phyloP scores from a whole-genome alignment of 1,284 basidiomycete genomes.

The Neonothopanus nambi region DNA sequence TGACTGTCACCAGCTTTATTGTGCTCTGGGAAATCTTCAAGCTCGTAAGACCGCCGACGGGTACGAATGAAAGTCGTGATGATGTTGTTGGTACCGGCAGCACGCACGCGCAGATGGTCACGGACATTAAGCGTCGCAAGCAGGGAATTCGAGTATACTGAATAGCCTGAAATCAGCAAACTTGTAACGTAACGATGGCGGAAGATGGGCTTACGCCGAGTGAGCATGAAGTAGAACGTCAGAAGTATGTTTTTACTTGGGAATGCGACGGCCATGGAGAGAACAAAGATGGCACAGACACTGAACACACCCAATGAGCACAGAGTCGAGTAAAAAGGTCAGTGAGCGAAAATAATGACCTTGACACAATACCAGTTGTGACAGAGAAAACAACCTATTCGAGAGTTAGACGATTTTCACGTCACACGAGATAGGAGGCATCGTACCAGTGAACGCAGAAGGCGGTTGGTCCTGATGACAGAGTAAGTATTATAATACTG shows the following conservation, averaged over 20 bases:
- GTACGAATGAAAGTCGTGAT: constrained; percentile 3
- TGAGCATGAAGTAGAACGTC: constrained; percentile 13
- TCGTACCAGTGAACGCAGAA: constrained; percentile 5
- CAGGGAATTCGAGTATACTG: constrained; percentile 14
- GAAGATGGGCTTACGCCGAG: constrained; percentile 6
- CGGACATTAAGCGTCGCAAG: constrained; percentile 14
- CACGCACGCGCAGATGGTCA: constrained; percentile 8
- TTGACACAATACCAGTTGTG: no score
- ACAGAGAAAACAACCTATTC: no score
- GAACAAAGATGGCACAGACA: constrained; percentile 13
- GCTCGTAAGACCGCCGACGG: neutral
- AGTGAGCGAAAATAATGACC: no score
- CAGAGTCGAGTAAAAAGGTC: no score
- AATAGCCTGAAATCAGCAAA: no score
- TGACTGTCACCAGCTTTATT: neutral
- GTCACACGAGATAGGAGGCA: no score
- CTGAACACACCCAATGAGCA: neutral
- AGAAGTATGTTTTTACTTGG: constrained; percentile 10
- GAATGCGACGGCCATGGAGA: constrained; percentile 13
- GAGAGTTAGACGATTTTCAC: no score
- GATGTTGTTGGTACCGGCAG: neutral
- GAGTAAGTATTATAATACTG: neutral
- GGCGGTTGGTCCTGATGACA: constrained; percentile 6
- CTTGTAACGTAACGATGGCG: neutral
- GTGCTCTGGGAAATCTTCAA: constrained; percentile 7